Evolutionary conservation across 2,329 filamentous ascomycete species (phyloP), one percentile per base, ranked within the genome.

Genomic region (Xylaria arbuscula): DNA sequence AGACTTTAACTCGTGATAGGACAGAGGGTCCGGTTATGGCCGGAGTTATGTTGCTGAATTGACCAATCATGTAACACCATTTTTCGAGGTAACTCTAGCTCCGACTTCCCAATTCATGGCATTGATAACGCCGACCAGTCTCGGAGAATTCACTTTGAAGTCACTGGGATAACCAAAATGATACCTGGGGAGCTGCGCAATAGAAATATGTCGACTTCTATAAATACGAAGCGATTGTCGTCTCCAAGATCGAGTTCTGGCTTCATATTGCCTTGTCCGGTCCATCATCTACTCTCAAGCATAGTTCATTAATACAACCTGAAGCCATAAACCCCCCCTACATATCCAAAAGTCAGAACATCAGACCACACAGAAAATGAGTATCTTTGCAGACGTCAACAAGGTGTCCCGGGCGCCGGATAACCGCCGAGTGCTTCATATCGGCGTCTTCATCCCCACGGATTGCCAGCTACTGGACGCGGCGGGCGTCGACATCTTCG

Each of bases 361-460:
- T 48, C 3, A 57, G 22, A 8, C 5, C 22, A 40, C 2, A 34
- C 2, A 3, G 1, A 50, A 58, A 42, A 65, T 60, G 53, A 62
- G 68, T 62, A 60, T 22, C 68, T 74, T 72, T 63, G 61, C 45
- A 67, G 56, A 62, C 45, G 32, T 63, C 53, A 62, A 64, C 59
- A 69, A 73, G 24, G 62, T 61, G 40, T 62, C 66, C 7, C 10
- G 45, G 15, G 66, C 62, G 28, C 38, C 53, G 36, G 63, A 66
- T 32, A 51, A 54, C 50, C 64, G 70, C 58, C 67, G 74, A n/a
- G 73, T 67, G 2, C 72, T 87, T 66, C 80, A 76, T 50, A 80
- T 88, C 57, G 86, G 85, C 24, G 84, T 88, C 64, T 87, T 86
- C 74, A 78, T 87, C 57, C 84, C 85, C 1, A 69, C 72, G 2